Conservation (phyloP, 2,329 filamentous ascomycete genomes). For the Penicillium hordei region DNA sequence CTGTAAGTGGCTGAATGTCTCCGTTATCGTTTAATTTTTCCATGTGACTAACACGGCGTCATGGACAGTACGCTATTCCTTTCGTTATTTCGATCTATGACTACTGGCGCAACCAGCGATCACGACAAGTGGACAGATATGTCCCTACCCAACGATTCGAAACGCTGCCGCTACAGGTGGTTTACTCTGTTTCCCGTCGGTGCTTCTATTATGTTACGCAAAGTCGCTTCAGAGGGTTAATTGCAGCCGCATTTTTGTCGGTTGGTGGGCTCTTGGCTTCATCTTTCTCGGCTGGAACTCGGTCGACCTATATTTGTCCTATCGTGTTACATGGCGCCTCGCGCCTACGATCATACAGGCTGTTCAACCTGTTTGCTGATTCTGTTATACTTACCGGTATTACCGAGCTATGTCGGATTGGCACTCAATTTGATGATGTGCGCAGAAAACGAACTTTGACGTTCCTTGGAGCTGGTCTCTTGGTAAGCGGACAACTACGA, state of each 20-base stretch:
- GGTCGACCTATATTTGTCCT: constrained; percentile 54
- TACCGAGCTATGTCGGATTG: constrained; percentile 30
- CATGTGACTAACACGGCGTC: constrained; percentile 16
- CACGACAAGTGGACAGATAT: constrained; percentile 25
- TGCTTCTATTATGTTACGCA: constrained; percentile 32
- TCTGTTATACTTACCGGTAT: constrained; percentile 40
- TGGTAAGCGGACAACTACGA: constrained; percentile 26
- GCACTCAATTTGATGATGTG: constrained; percentile 20
- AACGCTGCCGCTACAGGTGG: constrained; percentile 15
- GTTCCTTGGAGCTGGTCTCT: constrained; percentile 32
- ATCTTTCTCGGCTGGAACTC: constrained; percentile 36
- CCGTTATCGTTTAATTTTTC: background rate
- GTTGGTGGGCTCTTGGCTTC: constrained; percentile 41
- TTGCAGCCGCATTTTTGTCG: constrained; percentile 40
- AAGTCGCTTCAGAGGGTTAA: constrained; percentile 39
- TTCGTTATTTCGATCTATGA: constrained; percentile 45
- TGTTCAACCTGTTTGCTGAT: constrained; percentile 44
- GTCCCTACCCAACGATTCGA: constrained; percentile 20
- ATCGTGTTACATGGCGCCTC: constrained; percentile 35
- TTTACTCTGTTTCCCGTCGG: constrained; percentile 32
- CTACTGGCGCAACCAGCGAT: constrained; percentile 36
- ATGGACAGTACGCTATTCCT: constrained; percentile 39
- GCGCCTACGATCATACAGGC: constrained; percentile 40
- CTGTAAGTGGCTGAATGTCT: constrained; percentile 27
- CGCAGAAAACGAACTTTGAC: constrained; percentile 27